Percentiles rank a stretch among this genome's conserved stretches.
These are phyloP conservation scores for Guyanaporus albipodus DNA, from an alignment of 768 basidiomycete species.

Conservation along the genomic window DNA sequence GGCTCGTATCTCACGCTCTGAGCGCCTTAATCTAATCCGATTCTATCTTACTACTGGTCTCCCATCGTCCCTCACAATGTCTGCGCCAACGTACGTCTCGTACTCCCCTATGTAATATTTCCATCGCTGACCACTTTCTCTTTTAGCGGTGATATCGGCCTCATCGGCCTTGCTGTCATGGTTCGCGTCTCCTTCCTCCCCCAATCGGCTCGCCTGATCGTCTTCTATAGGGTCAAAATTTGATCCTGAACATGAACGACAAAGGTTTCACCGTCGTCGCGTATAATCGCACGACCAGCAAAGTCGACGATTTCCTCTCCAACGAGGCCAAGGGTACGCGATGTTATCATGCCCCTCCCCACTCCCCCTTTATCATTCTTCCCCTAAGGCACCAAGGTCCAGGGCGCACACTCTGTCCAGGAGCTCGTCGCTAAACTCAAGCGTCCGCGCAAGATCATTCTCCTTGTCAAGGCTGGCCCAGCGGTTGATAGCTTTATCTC, in stretches of 20 bases:
- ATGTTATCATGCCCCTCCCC: conserved; percentile 25
- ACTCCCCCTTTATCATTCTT: conserved; percentile 18
- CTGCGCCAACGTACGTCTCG: conserved; percentile 48
- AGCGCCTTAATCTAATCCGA: conserved; percentile 27
- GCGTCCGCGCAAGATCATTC: conserved; percentile 92
- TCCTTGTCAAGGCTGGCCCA: conserved; percentile 96
- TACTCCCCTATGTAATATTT: neutral
- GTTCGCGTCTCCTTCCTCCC: conserved; percentile 40
- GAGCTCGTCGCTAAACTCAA: conserved; percentile 93
- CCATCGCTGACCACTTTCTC: conserved; percentile 18
- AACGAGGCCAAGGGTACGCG: conserved; percentile 94
- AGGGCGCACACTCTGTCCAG: conserved; percentile 90
- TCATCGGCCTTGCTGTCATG: conserved; percentile 99
- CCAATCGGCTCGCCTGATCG: conserved; percentile 6
- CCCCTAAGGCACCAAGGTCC: conserved; percentile 80
- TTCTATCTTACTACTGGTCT: conserved; percentile 30
- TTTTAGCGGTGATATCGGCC: conserved; percentile 90
- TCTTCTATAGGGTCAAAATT: conserved; percentile 77
- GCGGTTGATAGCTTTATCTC: conserved; percentile 96
- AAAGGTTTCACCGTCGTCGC: conserved; percentile 97
- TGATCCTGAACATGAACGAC: conserved; percentile 99
- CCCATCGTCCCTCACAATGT: conserved; percentile 33
- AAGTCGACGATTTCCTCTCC: conserved; percentile 92
- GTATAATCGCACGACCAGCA: conserved; percentile 95
- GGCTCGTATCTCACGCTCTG: conserved; percentile 18